Base-by-base conservation (phyloP, 83 land plant genomes). In the Picea engelmannii region DNA sequence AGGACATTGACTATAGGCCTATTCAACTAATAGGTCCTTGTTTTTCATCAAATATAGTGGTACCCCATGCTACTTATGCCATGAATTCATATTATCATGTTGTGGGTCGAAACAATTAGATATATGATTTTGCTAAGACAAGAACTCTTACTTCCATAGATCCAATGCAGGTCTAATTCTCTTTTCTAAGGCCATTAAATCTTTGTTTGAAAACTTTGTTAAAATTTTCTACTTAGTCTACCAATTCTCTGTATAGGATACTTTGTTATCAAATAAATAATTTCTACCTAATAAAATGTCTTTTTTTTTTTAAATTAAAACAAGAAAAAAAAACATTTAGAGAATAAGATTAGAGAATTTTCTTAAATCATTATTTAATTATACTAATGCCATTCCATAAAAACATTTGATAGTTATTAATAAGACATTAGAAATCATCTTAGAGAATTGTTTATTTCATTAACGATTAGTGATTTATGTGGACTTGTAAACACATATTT, bases 21-120 rank as follows among this genome's bases (percentile, higher is more conserved):
- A 90, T 94, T 58, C 91, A 90, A 70, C 84, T 84, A 17, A 88
- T 86, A 0, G 94, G 96, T 23, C 81, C 91, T 58, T 94, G 96
- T 74, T 94, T 78, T 70, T 62, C 74, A 62, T 91, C 95, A 49
- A 88, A 88, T 79, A 92, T 85, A 12, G 74, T 94, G n/a, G 60
- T 62, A 20, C 76, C 90, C 23, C 96, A 94, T 81, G 93, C 94
- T 78, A 85, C 96, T 64, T 92, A 86, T 81, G 95, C 95, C 66
- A 91, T 92, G 92, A 94, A 92, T 71, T 79, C 77, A 35, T 83
- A 85, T 16, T 94, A 86, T 83, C 96, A 94, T 84, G 25, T 66
- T 16, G 24, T 83, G 42, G 91, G 85, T 24, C 62, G 78, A 77
- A 84, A 92, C 78, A 84, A 83, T 23, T 94, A 89, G 94, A 86